Evolutionary conservation across 805 yeast genomes (phyloP), one percentile per base, ranked within the genome.

Genomic region (Metschnikowia kofuensis): DNA sequence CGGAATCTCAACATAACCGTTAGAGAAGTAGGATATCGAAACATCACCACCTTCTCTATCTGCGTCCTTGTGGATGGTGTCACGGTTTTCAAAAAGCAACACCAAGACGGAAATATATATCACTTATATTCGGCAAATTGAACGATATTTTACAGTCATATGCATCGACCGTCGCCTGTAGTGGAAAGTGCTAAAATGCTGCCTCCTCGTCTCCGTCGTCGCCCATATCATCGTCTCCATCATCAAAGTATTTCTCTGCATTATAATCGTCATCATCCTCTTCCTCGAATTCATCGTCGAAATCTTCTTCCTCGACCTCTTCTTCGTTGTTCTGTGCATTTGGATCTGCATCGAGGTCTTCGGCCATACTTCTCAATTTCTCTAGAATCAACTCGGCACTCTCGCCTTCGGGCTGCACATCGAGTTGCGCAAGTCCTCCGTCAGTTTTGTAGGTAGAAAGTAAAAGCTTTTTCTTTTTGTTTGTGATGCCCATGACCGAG

Each of bases 211-310:
- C 85, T n/a, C 77, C 88, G 44, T 76, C 85, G 35, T 75, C 84
- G 16, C 74, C 81, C 36, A 77, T 82, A 38, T 78, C 83, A 44
- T 82, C 85, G 53, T 84, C 88, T 39, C 85, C 86, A 55, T 79
- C 85, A 61, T 85, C 90, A 59, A 85, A 85, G 66, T 85, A 85
- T 65, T 81, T 82, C 57, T 85, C 92, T 8, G 92, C 92, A 58
- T 85, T 85, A 59, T 85, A 85, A 63, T 84, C 89, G 60, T 83
- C 88, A 56, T 85, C 90, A 27, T 85, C 89, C 48, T 84, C 86
- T 54, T 84, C 89, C 52, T 82, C 85, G 55, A 76, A 79, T 52
- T 84, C 87, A 52, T 84, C 89, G 57, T 84, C 89, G 41, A 71
- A 68, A n/a, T 80, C 86, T 16, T 70, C 76, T 32, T 80, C 79